phyloP scores from a whole-genome alignment of 768 basidiomycete species.

The Auriscalpium orientale region DNA sequence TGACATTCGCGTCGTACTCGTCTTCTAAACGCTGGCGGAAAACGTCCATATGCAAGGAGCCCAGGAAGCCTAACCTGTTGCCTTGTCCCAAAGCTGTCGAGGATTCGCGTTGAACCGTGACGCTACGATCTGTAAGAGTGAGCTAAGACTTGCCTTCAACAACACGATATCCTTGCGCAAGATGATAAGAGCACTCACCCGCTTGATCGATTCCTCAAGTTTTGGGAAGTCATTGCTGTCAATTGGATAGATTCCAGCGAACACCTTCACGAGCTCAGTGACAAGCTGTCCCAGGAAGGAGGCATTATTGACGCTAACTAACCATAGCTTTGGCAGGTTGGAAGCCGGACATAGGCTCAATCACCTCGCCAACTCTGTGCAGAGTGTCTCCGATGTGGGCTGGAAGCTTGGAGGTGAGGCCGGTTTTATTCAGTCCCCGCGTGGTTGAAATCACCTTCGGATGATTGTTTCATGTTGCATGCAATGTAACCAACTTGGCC shows the following conservation, averaged over 20 bases:
- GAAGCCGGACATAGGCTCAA: constrained; percentile 86
- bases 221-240: constrained; percentile 88
- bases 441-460: constrained; percentile 56
- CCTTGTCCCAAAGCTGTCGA: constrained; percentile 95
- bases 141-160: constrained; percentile 37
- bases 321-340: constrained; percentile 94
- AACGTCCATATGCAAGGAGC: constrained; percentile 94
- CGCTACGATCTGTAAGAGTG: constrained; percentile 80
- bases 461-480: constrained; percentile 97
- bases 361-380: constrained; percentile 60
- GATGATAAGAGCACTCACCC: constrained; percentile 40
- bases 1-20: constrained; percentile 90
- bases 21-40: constrained; percentile 95
- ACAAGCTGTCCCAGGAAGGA: neutral
- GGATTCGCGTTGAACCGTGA: constrained; percentile 85
- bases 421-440: neutral
- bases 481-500: constrained; percentile 87
- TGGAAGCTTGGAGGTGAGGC: constrained; percentile 23
- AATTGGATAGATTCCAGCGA: constrained; percentile 89
- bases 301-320: neutral
- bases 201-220: constrained; percentile 90
- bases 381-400: constrained; percentile 95
- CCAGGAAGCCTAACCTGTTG: constrained; percentile 89
- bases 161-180: constrained; percentile 7
- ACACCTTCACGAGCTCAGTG: constrained; percentile 49